A percentile compares a stretch with the other conserved stretches of the same genome.
Evolutionary conservation across 75 land plant species (phyloP).

Genomic region (Adiantum capillusveneris): DNA sequence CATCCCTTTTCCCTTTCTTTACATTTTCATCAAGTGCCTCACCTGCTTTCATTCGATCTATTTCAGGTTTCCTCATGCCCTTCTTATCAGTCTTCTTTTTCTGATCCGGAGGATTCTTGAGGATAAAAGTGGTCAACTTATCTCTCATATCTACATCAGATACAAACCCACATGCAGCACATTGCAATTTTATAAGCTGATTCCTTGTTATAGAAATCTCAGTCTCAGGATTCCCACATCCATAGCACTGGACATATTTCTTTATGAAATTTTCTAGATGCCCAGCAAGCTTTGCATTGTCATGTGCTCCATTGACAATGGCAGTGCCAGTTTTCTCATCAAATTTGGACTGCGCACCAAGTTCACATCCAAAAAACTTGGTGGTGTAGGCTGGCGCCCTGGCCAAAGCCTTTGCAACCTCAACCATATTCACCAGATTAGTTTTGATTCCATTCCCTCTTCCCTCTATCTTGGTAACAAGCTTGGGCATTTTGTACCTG

Average conservation of each 20-base stretch:
- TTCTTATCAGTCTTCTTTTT: constrained; percentile 83
- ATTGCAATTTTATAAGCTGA: constrained; percentile 70
- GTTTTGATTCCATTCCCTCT: constrained; percentile 98
- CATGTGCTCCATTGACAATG: constrained; percentile 97
- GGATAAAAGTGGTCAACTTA: constrained; percentile 80
- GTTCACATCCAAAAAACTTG: constrained; percentile 90
- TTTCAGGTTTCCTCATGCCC: constrained; percentile 84
- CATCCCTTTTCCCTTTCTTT: constrained; percentile 77
- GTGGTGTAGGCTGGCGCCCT: constrained; percentile 91
- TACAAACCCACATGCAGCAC: constrained; percentile 89
- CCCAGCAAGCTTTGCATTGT: constrained; percentile 68
- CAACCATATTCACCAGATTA: constrained; percentile 94
- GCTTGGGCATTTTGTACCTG: constrained; percentile 93
- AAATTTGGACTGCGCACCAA: constrained; percentile 97
- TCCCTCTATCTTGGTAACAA: constrained; percentile 93
- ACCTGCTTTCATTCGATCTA: constrained; percentile 90
- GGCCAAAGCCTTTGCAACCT: constrained; percentile 89
- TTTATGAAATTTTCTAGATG: constrained; percentile 90
- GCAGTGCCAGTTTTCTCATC: constrained; percentile 85
- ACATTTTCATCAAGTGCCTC: constrained; percentile 82
- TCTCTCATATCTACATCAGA: constrained; percentile 98
- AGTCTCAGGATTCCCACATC: constrained; percentile 85
- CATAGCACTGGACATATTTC: constrained; percentile 97
- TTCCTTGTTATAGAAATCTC: constrained; percentile 71
- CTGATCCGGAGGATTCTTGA: constrained; percentile 92